phyloP scores from a whole-genome alignment of 768 basidiomycete species.

The Trametes coccinea region DNA sequence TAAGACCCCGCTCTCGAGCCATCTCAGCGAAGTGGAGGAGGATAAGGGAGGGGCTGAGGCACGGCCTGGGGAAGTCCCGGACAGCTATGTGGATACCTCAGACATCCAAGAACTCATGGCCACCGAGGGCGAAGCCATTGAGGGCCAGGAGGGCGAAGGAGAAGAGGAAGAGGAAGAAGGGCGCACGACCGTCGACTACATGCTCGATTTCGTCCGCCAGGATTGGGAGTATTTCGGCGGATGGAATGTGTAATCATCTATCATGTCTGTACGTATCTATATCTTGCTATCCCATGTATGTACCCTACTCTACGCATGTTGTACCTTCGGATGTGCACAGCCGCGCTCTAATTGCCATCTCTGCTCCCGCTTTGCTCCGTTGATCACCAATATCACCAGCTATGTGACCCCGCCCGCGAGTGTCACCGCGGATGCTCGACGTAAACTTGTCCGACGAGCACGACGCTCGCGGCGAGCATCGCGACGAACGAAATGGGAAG shows the following conservation, averaged over 20 bases:
- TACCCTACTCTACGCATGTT: background rate
- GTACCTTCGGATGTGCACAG: background rate
- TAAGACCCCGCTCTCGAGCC: conserved; percentile 3
- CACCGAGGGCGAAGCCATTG: conserved; percentile 36
- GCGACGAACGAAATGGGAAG: conserved; percentile 68
- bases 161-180: conserved; percentile 48
- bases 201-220: conserved; percentile 64
- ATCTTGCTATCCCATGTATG: background rate
- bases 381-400: too few relatives aligned
- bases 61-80: conserved; percentile 21
- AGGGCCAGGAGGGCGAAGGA: conserved; percentile 45
- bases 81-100: conserved; percentile 26
- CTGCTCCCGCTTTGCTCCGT: background rate
- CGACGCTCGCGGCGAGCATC: conserved; percentile 59
- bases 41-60: conserved; percentile 14
- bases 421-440: conserved; percentile 11
- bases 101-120: conserved; percentile 24
- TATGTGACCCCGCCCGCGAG: background rate
- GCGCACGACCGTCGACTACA: conserved; percentile 81
- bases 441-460: conserved; percentile 75
- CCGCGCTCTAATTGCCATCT: background rate
- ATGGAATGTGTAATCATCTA: conserved; percentile 53
- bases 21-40: conserved; percentile 12
- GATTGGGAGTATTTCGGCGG: conserved; percentile 74
- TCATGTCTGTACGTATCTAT: background rate